These are phyloP conservation scores for Diospyros lotus DNA, from an alignment of 148 eudicot species.

Conservation along the genomic window DNA sequence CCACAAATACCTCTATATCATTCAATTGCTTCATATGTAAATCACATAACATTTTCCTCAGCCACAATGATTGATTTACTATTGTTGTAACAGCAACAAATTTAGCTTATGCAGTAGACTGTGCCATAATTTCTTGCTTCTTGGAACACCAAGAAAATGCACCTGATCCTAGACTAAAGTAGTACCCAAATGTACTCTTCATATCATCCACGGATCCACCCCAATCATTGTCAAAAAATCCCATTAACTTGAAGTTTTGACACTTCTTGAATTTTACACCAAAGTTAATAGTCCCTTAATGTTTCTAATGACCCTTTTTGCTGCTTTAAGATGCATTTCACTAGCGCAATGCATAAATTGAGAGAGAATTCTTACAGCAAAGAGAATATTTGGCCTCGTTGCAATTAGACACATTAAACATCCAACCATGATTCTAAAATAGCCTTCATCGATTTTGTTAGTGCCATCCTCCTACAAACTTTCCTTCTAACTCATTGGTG, in stretches of 20 bases:
- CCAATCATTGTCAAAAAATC: slow-evolving; percentile 8
- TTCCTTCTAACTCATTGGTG: slow-evolving; percentile 2
- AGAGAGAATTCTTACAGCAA: slow-evolving; percentile 10
- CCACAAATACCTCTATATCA: neutral
- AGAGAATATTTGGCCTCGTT: slow-evolving; percentile 15
- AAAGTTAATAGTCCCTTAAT: slow-evolving; percentile 10
- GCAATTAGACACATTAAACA: slow-evolving; percentile 12
- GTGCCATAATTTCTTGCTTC: neutral
- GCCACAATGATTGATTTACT: slow-evolving; percentile 10
- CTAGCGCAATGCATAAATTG: slow-evolving; percentile 11
- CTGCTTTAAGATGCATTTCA: slow-evolving; percentile 5
- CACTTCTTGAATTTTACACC: slow-evolving; percentile 6
- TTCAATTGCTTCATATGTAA: neutral
- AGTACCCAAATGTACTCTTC: neutral
- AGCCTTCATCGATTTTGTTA: neutral
- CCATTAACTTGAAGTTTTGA: neutral
- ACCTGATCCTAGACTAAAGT: slow-evolving; percentile 3
- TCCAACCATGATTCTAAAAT: slow-evolving; percentile 3
- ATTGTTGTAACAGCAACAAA: neutral
- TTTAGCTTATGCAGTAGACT: neutral
- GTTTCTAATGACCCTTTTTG: slow-evolving; percentile 8
- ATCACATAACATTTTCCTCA: slow-evolving; percentile 4
- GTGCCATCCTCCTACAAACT: neutral
- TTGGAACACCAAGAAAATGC: slow-evolving; percentile 14
- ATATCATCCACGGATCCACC: slow-evolving; percentile 14